phyloP scores from a whole-genome alignment of 495 filamentous ascomycete species.

The Tetracladium marchalianum region DNA sequence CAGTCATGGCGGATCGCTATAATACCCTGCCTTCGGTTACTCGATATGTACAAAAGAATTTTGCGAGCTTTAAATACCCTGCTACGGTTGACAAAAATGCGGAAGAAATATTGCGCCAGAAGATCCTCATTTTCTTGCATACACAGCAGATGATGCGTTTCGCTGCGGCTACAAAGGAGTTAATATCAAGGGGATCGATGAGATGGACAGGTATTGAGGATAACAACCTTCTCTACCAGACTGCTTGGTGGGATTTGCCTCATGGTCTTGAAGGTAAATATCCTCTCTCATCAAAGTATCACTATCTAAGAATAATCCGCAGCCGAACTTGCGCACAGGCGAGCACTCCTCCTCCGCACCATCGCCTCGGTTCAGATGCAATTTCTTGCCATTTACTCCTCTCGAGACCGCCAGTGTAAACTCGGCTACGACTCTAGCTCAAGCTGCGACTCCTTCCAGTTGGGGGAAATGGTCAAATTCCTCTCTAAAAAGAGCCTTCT shows the following conservation, averaged over 20 bases:
- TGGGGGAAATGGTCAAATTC: slow-evolving; percentile 80
- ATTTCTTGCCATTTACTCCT: slow-evolving; percentile 60
- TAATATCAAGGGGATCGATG: slow-evolving; percentile 58
- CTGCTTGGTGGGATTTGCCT: slow-evolving; percentile 67
- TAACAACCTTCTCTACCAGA: slow-evolving; percentile 28
- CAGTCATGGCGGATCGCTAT: slow-evolving; percentile 58
- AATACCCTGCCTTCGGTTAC: slow-evolving; percentile 39
- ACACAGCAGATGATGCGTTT: slow-evolving; percentile 45
- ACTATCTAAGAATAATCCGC: slow-evolving; percentile 6
- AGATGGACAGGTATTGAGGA: slow-evolving; percentile 42
- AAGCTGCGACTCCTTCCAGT: slow-evolving; percentile 76
- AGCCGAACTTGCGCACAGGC: slow-evolving; percentile 67
- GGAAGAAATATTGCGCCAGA: slow-evolving; percentile 54
- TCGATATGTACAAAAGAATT: slow-evolving; percentile 30
- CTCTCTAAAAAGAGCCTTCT: slow-evolving; percentile 46
- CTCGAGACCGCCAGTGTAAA: slow-evolving; percentile 54
- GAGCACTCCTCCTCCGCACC: slow-evolving; percentile 61
- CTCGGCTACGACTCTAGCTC: slow-evolving; percentile 65
- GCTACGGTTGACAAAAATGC: slow-evolving; percentile 24
- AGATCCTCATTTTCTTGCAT: slow-evolving; percentile 49
- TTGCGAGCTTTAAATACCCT: slow-evolving; percentile 34
- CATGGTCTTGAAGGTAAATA: slow-evolving; percentile 59
- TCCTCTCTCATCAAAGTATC: not conserved
- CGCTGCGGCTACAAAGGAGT: slow-evolving; percentile 38
- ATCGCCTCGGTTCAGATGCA: slow-evolving; percentile 66